Evolutionary conservation across 169 alveolate species (phyloP).

Genomic region (Haemoproteus tartakovskyi): DNA sequence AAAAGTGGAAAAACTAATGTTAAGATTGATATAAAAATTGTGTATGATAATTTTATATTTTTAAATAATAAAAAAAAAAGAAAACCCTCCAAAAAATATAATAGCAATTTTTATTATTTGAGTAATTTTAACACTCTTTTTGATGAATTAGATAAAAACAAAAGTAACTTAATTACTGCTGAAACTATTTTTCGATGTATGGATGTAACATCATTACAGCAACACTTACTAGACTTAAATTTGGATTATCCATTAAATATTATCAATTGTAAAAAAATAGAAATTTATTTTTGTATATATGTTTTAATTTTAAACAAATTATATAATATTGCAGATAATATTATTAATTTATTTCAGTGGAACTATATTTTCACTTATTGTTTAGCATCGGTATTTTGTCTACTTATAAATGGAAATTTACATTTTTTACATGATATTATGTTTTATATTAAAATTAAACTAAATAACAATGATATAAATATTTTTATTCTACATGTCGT

Average conservation of each 20-base stretch:
- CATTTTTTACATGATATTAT: slow-evolving; percentile 11
- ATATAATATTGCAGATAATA: slow-evolving; percentile 17
- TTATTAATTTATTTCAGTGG: slow-evolving; percentile 11
- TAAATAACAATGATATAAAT: slow-evolving; percentile 6
- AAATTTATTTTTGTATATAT: slow-evolving; percentile 11
- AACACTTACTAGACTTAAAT: slow-evolving; percentile 1
- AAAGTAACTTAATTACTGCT: background rate
- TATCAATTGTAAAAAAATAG: slow-evolving; percentile 27
- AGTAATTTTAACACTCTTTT: slow-evolving; percentile 44
- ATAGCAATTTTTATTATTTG: background rate
- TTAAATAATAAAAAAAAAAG: background rate
- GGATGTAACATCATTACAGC: slow-evolving; percentile 23
- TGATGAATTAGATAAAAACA: slow-evolving; percentile 6
- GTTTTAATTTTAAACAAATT: slow-evolving; percentile 21
- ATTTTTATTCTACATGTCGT: slow-evolving; percentile 24
- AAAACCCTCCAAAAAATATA: slow-evolving; percentile 3
- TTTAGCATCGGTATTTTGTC: slow-evolving; percentile 22
- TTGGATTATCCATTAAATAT: slow-evolving; percentile 1
- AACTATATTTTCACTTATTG: slow-evolving; percentile 51
- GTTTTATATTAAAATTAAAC: slow-evolving; percentile 16
- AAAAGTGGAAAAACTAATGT: too few relatives aligned
- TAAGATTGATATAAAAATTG: background rate
- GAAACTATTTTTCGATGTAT: slow-evolving; percentile 14
- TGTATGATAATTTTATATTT: slow-evolving; percentile 8
- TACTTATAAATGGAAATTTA: background rate